Percentiles rank a stretch among this genome's conserved stretches.
These are phyloP conservation scores for Pittosporum tobira DNA, from an alignment of 129 eudicot genomes.

Conservation along the genomic window DNA sequence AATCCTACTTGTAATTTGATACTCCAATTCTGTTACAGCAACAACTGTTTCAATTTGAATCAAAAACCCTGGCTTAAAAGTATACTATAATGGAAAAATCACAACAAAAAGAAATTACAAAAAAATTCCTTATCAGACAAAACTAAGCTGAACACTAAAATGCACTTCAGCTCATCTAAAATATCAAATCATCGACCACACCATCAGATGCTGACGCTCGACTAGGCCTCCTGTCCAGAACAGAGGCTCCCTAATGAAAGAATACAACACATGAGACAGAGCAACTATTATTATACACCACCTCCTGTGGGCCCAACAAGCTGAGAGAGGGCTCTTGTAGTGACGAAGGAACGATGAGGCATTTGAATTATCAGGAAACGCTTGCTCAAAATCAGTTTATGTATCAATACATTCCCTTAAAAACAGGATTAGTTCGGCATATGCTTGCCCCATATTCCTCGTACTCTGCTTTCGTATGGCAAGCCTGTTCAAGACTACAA, in stretches of 20 bases:
- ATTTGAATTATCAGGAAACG: neutral
- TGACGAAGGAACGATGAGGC: neutral
- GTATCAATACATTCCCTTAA: constrained; percentile 91
- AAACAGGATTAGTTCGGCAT: constrained; percentile 97
- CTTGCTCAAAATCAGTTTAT: neutral
- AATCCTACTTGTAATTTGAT: too few relatives aligned
- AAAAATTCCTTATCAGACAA: neutral
- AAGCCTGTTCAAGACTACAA: constrained; percentile 47
- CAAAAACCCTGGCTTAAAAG: neutral
- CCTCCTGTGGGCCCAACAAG: constrained; percentile 25
- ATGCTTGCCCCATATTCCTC: constrained; percentile 98
- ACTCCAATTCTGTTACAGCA: too few relatives aligned
- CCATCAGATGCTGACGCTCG: constrained; percentile 21
- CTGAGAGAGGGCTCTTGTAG: constrained; percentile 2
- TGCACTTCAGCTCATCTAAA: constrained; percentile 6
- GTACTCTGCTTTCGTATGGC: constrained; percentile 95
- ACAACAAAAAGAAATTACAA: neutral
- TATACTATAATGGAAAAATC: constrained; percentile 4
- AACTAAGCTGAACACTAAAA: constrained; percentile 13
- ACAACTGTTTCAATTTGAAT: constrained; percentile 2
- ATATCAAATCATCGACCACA: constrained; percentile 21
- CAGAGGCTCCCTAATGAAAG: constrained; percentile 37
- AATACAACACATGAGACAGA: constrained; percentile 37
- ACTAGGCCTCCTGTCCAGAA: constrained; percentile 14
- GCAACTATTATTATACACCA: constrained; percentile 38